Percentiles rank a stretch among this genome's conserved stretches.
phyloP scores from a whole-genome alignment of 2,329 filamentous ascomycete genomes.

The Lasiodiplodia hormozganensis region DNA sequence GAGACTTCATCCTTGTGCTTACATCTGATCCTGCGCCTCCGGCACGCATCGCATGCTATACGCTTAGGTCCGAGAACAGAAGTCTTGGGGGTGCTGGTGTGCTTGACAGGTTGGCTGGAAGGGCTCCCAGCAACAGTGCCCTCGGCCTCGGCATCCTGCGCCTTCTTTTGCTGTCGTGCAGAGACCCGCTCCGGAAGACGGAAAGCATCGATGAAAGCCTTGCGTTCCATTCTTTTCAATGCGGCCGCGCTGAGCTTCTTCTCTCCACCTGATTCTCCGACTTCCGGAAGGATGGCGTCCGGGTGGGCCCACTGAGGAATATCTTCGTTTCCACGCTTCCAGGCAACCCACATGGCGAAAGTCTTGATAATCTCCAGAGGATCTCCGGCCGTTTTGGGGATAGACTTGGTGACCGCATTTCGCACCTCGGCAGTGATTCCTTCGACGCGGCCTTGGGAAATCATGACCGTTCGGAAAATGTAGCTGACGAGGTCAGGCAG shows the following conservation, averaged over 20 bases:
- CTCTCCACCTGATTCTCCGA: constrained; percentile 42
- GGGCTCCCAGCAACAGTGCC: not conserved
- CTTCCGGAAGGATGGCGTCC: constrained; percentile 59
- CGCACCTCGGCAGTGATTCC: constrained; percentile 64
- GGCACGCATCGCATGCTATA: constrained; percentile 68
- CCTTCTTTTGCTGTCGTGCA: constrained; percentile 43
- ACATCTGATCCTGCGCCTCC: constrained; percentile 67
- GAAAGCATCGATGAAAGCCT: constrained; percentile 54
- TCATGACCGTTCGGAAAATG: constrained; percentile 68
- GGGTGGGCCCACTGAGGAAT: constrained; percentile 68
- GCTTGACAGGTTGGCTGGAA: constrained; percentile 41
- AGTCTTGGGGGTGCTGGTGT: constrained; percentile 60
- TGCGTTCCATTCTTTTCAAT: constrained; percentile 63
- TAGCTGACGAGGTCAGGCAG: constrained; percentile 65
- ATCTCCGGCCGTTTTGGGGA: constrained; percentile 68
- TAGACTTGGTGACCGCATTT: constrained; percentile 67
- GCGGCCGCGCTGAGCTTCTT: constrained; percentile 64
- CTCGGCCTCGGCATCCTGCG: constrained; percentile 31
- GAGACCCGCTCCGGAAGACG: constrained; percentile 51
- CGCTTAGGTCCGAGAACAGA: constrained; percentile 66
- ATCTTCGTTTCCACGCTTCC: constrained; percentile 70
- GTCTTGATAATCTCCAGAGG: constrained; percentile 65
- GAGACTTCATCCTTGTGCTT: constrained; percentile 66
- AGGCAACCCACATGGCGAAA: constrained; percentile 71
- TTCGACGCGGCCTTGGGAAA: constrained; percentile 66